Base-by-base conservation (phyloP, 2,329 filamentous ascomycete species). In the Penicillium sp. region DNA sequence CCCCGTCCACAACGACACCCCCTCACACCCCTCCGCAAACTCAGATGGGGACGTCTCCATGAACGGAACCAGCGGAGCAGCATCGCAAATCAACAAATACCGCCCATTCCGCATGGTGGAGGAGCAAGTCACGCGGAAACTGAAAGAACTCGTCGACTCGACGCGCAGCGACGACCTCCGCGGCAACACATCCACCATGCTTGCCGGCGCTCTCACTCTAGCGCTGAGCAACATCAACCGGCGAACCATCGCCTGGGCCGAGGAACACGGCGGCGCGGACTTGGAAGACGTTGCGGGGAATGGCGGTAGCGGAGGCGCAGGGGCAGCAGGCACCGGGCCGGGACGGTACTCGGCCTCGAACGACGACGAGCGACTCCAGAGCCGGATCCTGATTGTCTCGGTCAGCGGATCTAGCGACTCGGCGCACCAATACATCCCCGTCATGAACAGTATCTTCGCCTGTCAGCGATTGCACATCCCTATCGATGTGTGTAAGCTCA, bases 381-480 rank as follows among this genome's bases (percentile, higher is more conserved):
- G 89, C 14, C 90, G 95, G 61, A 96, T 99, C 70, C 84, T 99
- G 56, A 88, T 98, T 63, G 76, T 99, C 55, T 96, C 91, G 50
- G 92, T 97, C 4, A 96, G 91, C 49, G 92, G 92, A 14, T 96
- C 92, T 41, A 92, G 92, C 71, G 90, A 94, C 69, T 86, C 96
- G 0, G 88, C 92, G 5, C 90, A 86, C 62, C 88, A 98, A 76
- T 99, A 99, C 79, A 99, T 99, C 57, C 90, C 94, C 0, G 95
- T 96, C 67, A 99, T 99, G 95, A 99, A 99, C 79, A 87, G 90
- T 69, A 96, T 98, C 62, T 99, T 99, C 77, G 95, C 95, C 2
- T 95, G 94, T 60, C 91, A 96, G 71, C 88, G 94, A 64, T 85
- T 92, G 57, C 86, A 87, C 68, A 92, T 99, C 64, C 91, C 93